These are phyloP conservation scores for Schwanniomyces pseudopolymorphus DNA, from an alignment of 805 yeast genomes.

Conservation along the genomic window DNA sequence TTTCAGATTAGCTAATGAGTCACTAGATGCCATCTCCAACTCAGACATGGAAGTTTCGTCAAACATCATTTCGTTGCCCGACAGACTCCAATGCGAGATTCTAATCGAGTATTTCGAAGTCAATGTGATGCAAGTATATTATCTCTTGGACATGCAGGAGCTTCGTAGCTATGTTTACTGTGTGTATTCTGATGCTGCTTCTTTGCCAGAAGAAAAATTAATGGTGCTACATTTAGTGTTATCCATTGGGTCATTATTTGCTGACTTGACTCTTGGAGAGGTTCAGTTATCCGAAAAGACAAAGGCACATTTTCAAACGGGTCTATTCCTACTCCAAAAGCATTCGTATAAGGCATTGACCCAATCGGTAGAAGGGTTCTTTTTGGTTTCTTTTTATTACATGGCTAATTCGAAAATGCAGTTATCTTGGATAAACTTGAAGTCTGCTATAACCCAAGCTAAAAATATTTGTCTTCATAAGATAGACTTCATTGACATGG, in stretches of 20 bases:
- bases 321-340: not conserved
- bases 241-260: conserved; percentile 41
- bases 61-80: conserved; percentile 6
- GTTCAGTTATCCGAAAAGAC: not conserved
- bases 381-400: conserved; percentile 39
- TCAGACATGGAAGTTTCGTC: not conserved
- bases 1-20: not conserved
- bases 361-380: conserved; percentile 38
- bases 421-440: conserved; percentile 45
- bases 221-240: conserved; percentile 38
- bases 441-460: conserved; percentile 42
- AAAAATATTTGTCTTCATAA: conserved; percentile 42
- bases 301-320: not conserved
- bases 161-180: conserved; percentile 24
- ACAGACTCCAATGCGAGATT: not conserved
- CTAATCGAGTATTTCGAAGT: conserved; percentile 26
- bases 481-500: conserved; percentile 31
- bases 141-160: conserved; percentile 35
- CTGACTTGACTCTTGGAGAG: not conserved
- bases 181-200: conserved; percentile 29
- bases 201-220: conserved; percentile 20
- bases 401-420: conserved; percentile 37
- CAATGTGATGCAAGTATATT: conserved; percentile 40
- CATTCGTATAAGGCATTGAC: not conserved
- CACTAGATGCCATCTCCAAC: not conserved